Evolutionary conservation across 108 stramenopile genomes (phyloP).

Genomic region (Nitzschia sp.): DNA sequence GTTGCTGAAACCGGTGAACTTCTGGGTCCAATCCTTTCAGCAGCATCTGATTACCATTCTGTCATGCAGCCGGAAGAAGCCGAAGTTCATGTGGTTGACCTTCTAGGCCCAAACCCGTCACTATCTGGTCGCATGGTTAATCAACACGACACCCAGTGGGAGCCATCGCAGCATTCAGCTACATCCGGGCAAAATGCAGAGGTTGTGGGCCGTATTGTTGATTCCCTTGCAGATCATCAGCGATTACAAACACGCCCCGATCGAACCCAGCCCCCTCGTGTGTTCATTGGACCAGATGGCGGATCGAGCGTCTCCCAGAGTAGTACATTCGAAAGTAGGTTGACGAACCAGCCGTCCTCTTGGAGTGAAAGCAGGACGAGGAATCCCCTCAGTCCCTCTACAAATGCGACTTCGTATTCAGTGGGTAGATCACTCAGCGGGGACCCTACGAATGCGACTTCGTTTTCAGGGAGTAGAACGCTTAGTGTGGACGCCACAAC

Average conservation of each 20-base stretch:
- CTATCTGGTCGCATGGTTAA: too few species aligned
- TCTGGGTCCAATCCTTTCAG: too few species aligned
- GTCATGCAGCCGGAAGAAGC: too few species aligned
- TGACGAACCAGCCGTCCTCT: slow-evolving; percentile 7
- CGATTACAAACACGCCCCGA: not conserved
- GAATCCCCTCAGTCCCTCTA: slow-evolving; percentile 7
- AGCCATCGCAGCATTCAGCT: not conserved
- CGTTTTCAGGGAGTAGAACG: not conserved
- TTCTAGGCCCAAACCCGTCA: too few species aligned
- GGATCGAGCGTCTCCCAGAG: slow-evolving; percentile 3
- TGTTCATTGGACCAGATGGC: not conserved
- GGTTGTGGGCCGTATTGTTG: not conserved
- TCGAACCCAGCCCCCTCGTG: not conserved
- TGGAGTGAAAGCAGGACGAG: slow-evolving; percentile 19
- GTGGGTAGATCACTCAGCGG: not conserved
- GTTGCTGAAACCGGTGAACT: too few species aligned
- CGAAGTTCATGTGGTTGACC: too few species aligned
- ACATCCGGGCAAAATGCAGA: too few species aligned
- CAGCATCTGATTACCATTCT: too few species aligned
- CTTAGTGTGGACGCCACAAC: not conserved
- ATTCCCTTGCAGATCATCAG: slow-evolving; percentile 5
- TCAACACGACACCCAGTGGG: not conserved
- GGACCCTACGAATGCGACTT: not conserved
- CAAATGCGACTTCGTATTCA: too few species aligned
- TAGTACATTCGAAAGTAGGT: not conserved